Evolutionary conservation across 345 rosid genomes (phyloP).

Genomic region (Pelargonium nanum): DNA sequence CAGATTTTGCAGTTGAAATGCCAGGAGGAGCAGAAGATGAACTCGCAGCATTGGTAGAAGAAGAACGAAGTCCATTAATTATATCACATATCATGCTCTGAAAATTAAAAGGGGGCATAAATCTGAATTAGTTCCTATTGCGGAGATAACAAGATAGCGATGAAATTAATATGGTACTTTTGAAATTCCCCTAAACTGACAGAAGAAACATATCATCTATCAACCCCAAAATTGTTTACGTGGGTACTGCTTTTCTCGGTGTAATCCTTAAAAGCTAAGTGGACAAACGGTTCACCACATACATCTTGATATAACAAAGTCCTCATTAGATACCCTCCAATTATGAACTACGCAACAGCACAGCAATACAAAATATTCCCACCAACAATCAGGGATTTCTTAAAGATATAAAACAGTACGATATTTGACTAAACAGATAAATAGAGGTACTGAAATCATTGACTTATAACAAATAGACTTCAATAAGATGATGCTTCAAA

Average conservation of each 20-base stretch:
- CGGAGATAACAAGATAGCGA: neutral
- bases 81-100: slow-evolving; percentile 75
- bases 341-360: too few relatives aligned
- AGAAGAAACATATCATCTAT: neutral
- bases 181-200: neutral
- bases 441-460: neutral
- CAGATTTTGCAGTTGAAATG: slow-evolving; percentile 46
- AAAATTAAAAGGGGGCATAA: slow-evolving; percentile 14
- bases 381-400: too few relatives aligned
- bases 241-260: too few relatives aligned
- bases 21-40: slow-evolving; percentile 72
- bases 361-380: too few relatives aligned
- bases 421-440: neutral
- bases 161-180: neutral
- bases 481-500: neutral
- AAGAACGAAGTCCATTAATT: slow-evolving; percentile 63
- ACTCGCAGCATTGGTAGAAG: slow-evolving; percentile 58
- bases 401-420: too few relatives aligned
- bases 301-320: too few relatives aligned
- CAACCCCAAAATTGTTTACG: too few relatives aligned
- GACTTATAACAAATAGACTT: neutral
- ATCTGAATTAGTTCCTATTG: neutral
- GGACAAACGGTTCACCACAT: too few relatives aligned
- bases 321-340: too few relatives aligned
- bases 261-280: too few relatives aligned